phyloP scores from a whole-genome alignment of 257 asterid genomes.

The Voacanga thouarsii region DNA sequence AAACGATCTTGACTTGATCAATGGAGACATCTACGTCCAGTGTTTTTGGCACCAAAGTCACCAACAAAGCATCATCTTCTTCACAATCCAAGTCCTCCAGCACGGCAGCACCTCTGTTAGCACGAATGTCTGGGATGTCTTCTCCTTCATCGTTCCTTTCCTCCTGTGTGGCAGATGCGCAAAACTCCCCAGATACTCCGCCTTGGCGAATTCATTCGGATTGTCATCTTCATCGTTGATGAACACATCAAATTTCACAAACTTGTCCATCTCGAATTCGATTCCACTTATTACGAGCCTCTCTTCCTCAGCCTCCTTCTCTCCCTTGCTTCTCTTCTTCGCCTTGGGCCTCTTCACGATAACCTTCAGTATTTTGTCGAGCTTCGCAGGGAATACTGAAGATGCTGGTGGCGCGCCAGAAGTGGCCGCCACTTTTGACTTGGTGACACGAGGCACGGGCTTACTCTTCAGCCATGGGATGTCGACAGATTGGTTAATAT shows the following conservation, averaged over 20 bases:
- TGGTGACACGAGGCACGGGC: conserved; percentile 30
- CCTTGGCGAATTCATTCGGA: conserved; percentile 14
- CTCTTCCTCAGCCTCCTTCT: conserved; percentile 14
- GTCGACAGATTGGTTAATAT: conserved; percentile 32
- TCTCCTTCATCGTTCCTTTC: background rate
- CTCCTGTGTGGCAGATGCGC: conserved; percentile 19
- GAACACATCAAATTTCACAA: conserved; percentile 22
- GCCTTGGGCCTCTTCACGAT: background rate
- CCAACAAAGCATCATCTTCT: conserved; percentile 27
- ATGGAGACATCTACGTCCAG: background rate
- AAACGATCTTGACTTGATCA: background rate
- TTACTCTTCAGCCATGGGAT: conserved; percentile 44
- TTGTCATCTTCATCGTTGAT: conserved; percentile 23
- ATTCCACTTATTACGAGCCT: conserved; percentile 13
- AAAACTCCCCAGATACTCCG: conserved; percentile 20
- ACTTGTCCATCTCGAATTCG: conserved; percentile 9
- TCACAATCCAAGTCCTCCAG: conserved; percentile 26
- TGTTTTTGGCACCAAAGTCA: conserved; percentile 29
- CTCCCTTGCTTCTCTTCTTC: conserved; percentile 3
- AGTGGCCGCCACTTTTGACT: conserved; percentile 12
- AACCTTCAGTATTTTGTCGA: background rate
- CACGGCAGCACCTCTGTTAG: conserved; percentile 19
- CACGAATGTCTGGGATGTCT: conserved; percentile 1
- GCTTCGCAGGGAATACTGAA: background rate
- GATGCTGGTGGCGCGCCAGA: conserved; percentile 1